Percentiles rank a stretch among this genome's conserved stretches.
Evolutionary conservation across 495 filamentous ascomycete species (phyloP).

Genomic region (Xylaria grammica): DNA sequence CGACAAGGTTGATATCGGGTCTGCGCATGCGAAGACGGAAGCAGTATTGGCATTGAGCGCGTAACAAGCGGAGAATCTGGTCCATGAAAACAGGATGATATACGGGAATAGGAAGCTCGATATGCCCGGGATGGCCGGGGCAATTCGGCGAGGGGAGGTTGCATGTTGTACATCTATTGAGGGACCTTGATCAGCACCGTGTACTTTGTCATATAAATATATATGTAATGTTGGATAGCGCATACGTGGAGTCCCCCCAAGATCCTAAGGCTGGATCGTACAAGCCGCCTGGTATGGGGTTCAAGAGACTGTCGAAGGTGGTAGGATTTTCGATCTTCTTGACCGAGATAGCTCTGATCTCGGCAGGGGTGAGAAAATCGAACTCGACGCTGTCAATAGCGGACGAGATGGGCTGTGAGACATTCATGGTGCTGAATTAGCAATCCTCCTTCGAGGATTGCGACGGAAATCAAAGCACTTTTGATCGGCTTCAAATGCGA

Average conservation of each 20-base stretch:
- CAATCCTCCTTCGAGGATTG: conserved; percentile 23
- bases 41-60: conserved; percentile 89
- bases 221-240: too few relatives aligned
- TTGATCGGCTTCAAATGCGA: conserved; percentile 1
- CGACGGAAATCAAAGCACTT: conserved; percentile 2
- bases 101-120: conserved; percentile 88
- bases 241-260: conserved; percentile 81
- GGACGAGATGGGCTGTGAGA: conserved; percentile 86
- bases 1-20: conserved; percentile 71
- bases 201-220: too few relatives aligned
- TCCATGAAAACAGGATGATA: conserved; percentile 96
- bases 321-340: conserved; percentile 87
- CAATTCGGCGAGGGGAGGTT: conserved; percentile 77
- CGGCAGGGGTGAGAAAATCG: conserved; percentile 74
- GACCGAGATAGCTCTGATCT: conserved; percentile 88
- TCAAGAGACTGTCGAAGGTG: conserved; percentile 87
- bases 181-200: conserved; percentile 4
- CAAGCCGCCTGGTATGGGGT: conserved; percentile 84
- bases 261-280: conserved; percentile 95
- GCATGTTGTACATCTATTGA: conserved; percentile 83
- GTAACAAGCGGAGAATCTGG: conserved; percentile 80
- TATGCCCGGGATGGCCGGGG: conserved; percentile 92
- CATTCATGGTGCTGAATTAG: conserved; percentile 64
- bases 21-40: conserved; percentile 77
- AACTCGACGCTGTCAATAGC: conserved; percentile 89